These are phyloP conservation scores for Aegilops bicornis DNA, from an alignment of 176 grass and related monocot genomes.

Conservation along the genomic window DNA sequence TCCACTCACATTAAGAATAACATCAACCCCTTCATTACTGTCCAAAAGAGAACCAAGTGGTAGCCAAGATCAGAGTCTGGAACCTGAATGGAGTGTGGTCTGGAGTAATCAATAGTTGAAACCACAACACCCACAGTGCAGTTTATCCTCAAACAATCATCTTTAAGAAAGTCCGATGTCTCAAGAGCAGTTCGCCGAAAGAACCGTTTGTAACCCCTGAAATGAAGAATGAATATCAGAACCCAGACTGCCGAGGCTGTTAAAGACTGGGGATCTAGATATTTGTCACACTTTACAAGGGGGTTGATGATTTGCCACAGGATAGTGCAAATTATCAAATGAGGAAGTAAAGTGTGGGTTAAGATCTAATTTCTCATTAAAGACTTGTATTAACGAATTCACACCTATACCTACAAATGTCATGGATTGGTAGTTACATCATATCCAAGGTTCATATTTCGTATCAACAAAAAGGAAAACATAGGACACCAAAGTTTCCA, in stretches of 20 bases:
- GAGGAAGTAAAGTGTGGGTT: no score
- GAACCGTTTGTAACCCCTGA: slow-evolving; percentile 96
- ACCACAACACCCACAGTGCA: slow-evolving; percentile 95
- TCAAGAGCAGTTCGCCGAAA: slow-evolving; percentile 82
- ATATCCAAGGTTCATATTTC: background rate
- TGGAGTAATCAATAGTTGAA: slow-evolving; percentile 68
- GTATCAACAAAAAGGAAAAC: background rate
- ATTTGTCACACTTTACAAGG: no score
- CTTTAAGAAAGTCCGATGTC: slow-evolving; percentile 82
- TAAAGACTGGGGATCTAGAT: background rate
- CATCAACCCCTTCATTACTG: slow-evolving; percentile 76
- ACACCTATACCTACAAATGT: background rate
- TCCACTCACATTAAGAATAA: slow-evolving; percentile 76
- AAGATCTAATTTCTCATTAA: no score
- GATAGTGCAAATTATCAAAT: no score
- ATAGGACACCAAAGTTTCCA: background rate
- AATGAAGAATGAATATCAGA: slow-evolving; percentile 26
- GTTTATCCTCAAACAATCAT: slow-evolving; percentile 97
- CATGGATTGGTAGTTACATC: background rate
- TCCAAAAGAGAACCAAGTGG: slow-evolving; percentile 82
- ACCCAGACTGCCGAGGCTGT: background rate
- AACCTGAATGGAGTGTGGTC: slow-evolving; percentile 66
- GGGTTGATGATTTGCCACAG: no score
- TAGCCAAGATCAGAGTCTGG: slow-evolving; percentile 86
- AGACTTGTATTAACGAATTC: background rate